Conservation (phyloP, 306 rosid species). For the Prunus dulcis region DNA sequence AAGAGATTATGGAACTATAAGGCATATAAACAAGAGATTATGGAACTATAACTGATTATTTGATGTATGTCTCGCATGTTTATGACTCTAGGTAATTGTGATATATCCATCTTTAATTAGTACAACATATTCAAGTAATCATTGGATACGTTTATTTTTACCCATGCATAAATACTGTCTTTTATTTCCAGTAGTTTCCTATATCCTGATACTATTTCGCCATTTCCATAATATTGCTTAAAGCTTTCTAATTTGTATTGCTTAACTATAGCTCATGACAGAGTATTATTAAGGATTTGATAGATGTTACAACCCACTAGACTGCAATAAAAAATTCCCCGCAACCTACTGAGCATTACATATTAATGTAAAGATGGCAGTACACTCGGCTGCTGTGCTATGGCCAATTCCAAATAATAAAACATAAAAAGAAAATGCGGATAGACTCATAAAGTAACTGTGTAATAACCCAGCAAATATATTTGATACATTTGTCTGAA, state of each 20-base stretch:
- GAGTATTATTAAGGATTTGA: neutral
- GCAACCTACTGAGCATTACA: neutral
- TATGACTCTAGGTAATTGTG: neutral
- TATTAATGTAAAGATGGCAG: neutral
- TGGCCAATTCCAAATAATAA: neutral
- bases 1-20: neutral
- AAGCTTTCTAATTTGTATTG: too few species aligned
- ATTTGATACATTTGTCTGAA: constrained; percentile 6
- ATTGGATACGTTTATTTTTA: neutral
- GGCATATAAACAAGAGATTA: neutral
- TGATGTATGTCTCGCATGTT: neutral
- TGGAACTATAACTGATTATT: neutral
- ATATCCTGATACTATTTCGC: neutral
- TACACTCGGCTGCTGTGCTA: neutral
- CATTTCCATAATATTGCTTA: neutral
- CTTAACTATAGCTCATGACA: neutral
- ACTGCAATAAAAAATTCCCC: neutral
- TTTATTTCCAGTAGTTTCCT: neutral
- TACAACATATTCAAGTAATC: neutral
- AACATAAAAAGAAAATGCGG: neutral
- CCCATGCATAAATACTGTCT: neutral
- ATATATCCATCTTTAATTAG: neutral
- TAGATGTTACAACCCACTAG: neutral
- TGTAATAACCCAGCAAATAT: neutral
- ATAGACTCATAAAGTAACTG: neutral